phyloP scores from a whole-genome alignment of 2,329 filamentous ascomycete genomes.

The Aspergillus piperis region DNA sequence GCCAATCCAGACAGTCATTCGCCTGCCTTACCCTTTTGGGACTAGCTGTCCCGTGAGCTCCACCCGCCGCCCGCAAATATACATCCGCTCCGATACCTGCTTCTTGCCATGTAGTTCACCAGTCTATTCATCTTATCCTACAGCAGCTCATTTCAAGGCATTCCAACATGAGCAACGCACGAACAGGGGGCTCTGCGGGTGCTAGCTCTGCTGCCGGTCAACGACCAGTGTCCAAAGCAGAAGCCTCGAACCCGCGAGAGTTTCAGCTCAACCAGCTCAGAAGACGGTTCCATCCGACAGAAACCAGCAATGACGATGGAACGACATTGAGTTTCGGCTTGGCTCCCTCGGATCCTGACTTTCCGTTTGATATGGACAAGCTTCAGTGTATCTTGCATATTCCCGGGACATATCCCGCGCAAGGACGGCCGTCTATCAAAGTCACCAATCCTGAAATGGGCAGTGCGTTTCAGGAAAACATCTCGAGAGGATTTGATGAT shows the following conservation, averaged over 20 bases:
- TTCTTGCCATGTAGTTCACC: not conserved
- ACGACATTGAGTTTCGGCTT: constrained; percentile 66
- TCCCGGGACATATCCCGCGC: constrained; percentile 63
- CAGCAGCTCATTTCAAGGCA: no score
- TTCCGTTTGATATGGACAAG: constrained; percentile 72
- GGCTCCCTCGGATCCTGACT: constrained; percentile 76
- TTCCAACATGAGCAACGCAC: constrained; percentile 4
- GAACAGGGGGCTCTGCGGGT: constrained; percentile 39
- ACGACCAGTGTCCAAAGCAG: constrained; percentile 66
- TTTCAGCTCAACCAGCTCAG: constrained; percentile 76
- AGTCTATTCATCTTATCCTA: not conserved
- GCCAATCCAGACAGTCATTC: not conserved
- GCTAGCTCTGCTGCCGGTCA: constrained; percentile 44
- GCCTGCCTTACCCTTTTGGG: not conserved
- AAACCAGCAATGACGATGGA: constrained; percentile 50
- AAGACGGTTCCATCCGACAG: constrained; percentile 61
- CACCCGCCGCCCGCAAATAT: constrained; percentile 5
- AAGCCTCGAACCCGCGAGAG: constrained; percentile 66
- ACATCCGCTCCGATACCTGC: not conserved
- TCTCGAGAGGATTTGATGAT: constrained; percentile 71
- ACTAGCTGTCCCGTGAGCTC: not conserved
- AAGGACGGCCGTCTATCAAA: constrained; percentile 57
- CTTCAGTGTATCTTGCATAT: constrained; percentile 69
- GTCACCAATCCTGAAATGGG: constrained; percentile 71
- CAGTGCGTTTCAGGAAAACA: constrained; percentile 71